A percentile compares a stretch with the other conserved stretches of the same genome.
phyloP scores from a whole-genome alignment of 2,329 filamentous ascomycete genomes.

The Aspergillus amoenus region DNA sequence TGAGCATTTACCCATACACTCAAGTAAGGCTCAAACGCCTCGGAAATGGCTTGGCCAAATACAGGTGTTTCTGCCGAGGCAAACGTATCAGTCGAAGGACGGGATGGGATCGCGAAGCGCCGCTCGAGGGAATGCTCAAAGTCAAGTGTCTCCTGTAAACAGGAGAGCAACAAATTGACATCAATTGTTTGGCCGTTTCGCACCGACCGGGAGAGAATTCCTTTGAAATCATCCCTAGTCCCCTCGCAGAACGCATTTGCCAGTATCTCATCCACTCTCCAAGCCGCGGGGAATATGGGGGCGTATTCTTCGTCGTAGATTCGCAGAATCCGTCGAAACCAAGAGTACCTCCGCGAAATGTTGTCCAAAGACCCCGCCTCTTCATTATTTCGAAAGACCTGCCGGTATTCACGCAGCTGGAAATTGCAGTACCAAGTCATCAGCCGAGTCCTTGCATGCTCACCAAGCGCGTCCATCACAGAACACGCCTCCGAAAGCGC shows the following conservation, averaged over 20 bases:
- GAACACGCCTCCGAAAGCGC: slow-evolving; percentile 83
- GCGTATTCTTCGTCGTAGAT: slow-evolving; percentile 93
- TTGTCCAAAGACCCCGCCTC: slow-evolving; percentile 96
- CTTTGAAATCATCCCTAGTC: slow-evolving; percentile 92
- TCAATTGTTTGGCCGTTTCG: slow-evolving; percentile 78
- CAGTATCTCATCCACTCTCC: slow-evolving; percentile 87
- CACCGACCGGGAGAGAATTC: slow-evolving; percentile 85
- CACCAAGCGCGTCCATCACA: slow-evolving; percentile 92
- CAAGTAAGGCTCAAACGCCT: slow-evolving; percentile 95
- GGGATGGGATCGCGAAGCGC: slow-evolving; percentile 69
- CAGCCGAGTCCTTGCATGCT: slow-evolving; percentile 76
- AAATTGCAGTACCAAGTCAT: slow-evolving; percentile 99
- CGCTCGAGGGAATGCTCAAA: slow-evolving; percentile 91
- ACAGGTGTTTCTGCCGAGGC: slow-evolving; percentile 73
- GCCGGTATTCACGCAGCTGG: slow-evolving; percentile 88
- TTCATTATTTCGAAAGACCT: slow-evolving; percentile 93
- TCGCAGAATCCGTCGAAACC: slow-evolving; percentile 95
- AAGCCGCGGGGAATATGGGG: slow-evolving; percentile 78
- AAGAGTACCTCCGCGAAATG: slow-evolving; percentile 89
- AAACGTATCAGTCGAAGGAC: slow-evolving; percentile 85
- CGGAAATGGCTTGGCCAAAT: slow-evolving; percentile 89
- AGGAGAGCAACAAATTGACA: slow-evolving; percentile 83
- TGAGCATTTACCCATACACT: slow-evolving; percentile 97
- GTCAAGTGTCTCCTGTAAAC: slow-evolving; percentile 91
- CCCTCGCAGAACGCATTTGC: slow-evolving; percentile 93